Base-by-base conservation (phyloP, 1,284 basidiomycete species). In the Trichosporon sp. region DNA sequence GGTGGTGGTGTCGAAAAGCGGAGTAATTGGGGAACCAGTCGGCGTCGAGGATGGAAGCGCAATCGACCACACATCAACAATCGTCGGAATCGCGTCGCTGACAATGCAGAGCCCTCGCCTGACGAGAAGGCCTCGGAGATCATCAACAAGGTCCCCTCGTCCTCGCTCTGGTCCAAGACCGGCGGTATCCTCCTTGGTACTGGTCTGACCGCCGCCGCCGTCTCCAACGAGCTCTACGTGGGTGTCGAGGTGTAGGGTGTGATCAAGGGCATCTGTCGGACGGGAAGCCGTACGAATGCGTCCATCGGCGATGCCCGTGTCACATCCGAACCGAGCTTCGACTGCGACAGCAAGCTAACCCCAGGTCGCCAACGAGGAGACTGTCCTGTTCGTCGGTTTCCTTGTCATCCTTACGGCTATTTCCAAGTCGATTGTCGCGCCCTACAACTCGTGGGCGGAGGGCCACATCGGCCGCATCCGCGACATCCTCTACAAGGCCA, bases 171-270 rank as follows among this genome's bases (percentile, higher is more conserved):
- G 87, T 93, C 94, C 84, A 98, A 98, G 88, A 96, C 93, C 68
- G 94, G 94, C 75, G 90, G 92, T 75, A 91, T 96, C 80, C 88
- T 97, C 80, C 90, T 98, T 74, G 94, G 94, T 80, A 93, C 94
- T 51, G 95, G 94, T 82, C 87, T 94, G 73, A 87, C 91, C 73
- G 96, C 96, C 35, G 90, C 94, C 21, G 96, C 95, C 81, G 96
- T 98, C 86, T 97, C 94, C 51, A 92, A 95, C 84, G 96, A 99
- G 87, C 90, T 98, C 71, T 98, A 98, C 84, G 96, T 85, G 79
- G 56, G 83, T 81, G 3, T 68, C 65, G 59, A 63, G 14, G 4
- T 4, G 26, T 26, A 26, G 26, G 26, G 26, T 26, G 26, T 26
- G 26, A 1, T 26, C 26, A 26, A 26, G 26, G 26, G 26, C 26